These are phyloP conservation scores for Vitis cinerea DNA, from an alignment of 164 flowering plant genomes.

Conservation along the genomic window DNA sequence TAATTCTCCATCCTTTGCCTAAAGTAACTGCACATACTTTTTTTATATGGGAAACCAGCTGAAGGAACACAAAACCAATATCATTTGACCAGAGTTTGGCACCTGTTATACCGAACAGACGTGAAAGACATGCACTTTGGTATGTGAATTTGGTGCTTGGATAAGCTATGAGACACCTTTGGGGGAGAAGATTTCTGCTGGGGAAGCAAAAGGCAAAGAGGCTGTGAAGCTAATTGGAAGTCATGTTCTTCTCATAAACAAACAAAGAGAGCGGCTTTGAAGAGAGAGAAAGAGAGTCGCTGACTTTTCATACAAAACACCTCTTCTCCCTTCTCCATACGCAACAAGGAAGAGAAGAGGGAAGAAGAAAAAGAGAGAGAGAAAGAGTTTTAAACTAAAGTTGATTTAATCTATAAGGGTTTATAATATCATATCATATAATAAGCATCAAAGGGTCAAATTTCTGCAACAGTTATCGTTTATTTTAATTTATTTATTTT, in stretches of 20 bases:
- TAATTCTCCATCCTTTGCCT: constrained; percentile 50
- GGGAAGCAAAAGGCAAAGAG: constrained; percentile 8
- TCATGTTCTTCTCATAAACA: constrained; percentile 8
- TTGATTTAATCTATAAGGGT: too few species aligned
- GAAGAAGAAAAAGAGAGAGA: constrained; percentile 22
- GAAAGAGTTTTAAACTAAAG: not conserved
- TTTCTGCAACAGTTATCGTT: constrained; percentile 13
- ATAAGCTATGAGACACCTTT: too few species aligned
- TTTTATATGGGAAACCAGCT: not conserved
- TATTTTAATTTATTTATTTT: constrained; percentile 4
- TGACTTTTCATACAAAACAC: constrained; percentile 61
- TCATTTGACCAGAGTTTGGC: constrained; percentile 7
- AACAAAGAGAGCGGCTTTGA: constrained; percentile 11
- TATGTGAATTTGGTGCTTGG: not conserved
- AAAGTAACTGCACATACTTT: constrained; percentile 37
- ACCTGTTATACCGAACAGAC: constrained; percentile 14
- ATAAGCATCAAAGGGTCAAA: constrained; percentile 29
- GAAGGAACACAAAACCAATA: too few species aligned
- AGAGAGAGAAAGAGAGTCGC: constrained; percentile 45
- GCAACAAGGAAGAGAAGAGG: constrained; percentile 25
- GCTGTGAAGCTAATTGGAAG: constrained; percentile 10
- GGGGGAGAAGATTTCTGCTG: constrained; percentile 10
- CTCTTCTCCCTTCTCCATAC: constrained; percentile 17
- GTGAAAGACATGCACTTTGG: constrained; percentile 18
- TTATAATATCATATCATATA: not conserved